phyloP scores from a whole-genome alignment of 2,329 filamentous ascomycete genomes.

The Metarhizium guizhouense region DNA sequence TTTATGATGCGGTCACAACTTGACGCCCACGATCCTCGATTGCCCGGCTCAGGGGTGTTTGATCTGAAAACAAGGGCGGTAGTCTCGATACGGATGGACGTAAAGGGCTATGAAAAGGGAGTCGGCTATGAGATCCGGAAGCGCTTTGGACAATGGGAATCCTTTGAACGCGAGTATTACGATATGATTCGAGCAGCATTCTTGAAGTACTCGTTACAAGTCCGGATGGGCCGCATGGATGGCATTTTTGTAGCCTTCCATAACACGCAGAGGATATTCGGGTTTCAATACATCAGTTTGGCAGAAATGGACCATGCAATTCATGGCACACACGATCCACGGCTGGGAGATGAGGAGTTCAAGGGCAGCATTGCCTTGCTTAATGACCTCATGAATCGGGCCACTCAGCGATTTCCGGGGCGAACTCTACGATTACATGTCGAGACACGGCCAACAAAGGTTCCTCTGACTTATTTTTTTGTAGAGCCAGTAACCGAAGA shows the following conservation, averaged over 20 bases:
- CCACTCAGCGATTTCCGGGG: slow-evolving; percentile 65
- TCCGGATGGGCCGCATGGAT: slow-evolving; percentile 96
- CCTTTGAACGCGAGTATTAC: slow-evolving; percentile 90
- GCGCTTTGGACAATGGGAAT: slow-evolving; percentile 72
- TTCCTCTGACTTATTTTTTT: slow-evolving; percentile 78
- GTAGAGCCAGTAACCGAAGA: slow-evolving; percentile 72
- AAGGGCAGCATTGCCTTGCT: slow-evolving; percentile 69
- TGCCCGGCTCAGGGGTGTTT: slow-evolving; percentile 90
- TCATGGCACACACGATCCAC: slow-evolving; percentile 63
- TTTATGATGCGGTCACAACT: slow-evolving; percentile 94
- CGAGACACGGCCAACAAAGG: slow-evolving; percentile 56
- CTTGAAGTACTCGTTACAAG: slow-evolving; percentile 93
- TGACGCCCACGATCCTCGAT: slow-evolving; percentile 75
- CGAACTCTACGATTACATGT: slow-evolving; percentile 72
- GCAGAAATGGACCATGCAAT: slow-evolving; percentile 81
- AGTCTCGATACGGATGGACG: slow-evolving; percentile 83
- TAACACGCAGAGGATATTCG: slow-evolving; percentile 91
- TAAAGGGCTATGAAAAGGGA: slow-evolving; percentile 60
- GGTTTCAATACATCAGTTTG: slow-evolving; percentile 88
- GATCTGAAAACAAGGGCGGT: slow-evolving; percentile 94
- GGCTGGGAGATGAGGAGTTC: slow-evolving; percentile 77
- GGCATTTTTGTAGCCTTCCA: slow-evolving; percentile 96
- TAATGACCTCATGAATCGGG: slow-evolving; percentile 70
- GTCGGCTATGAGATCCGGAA: slow-evolving; percentile 78
- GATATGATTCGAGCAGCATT: slow-evolving; percentile 95